A percentile compares a stretch with the other conserved stretches of the same genome.
Evolutionary conservation across 371 early-diverging fungal species (phyloP).

Genomic region (Parasitella parasitica): DNA sequence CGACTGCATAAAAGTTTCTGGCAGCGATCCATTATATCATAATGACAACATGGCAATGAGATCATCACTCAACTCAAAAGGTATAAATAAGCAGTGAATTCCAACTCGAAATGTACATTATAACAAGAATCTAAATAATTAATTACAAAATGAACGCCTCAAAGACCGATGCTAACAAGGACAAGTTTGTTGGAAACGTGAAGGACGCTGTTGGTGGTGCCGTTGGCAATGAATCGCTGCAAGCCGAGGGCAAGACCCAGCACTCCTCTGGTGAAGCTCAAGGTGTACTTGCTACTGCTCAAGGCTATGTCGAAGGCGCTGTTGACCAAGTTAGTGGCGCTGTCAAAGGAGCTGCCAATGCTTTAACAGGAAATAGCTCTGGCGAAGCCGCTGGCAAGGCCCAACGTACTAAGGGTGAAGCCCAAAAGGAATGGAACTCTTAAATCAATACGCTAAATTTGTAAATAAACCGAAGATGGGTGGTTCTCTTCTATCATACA

Average conservation of each 20-base stretch:
- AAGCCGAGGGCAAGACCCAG: slow-evolving; percentile 41
- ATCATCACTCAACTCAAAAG: background rate
- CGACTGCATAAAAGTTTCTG: background rate
- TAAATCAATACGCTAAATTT: slow-evolving; percentile 9
- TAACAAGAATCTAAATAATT: background rate
- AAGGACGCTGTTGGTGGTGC: slow-evolving; percentile 40
- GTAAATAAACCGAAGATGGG: background rate
- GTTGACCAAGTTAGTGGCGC: slow-evolving; percentile 21
- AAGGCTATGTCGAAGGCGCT: slow-evolving; percentile 16
- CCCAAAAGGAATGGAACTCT: slow-evolving; percentile 16
- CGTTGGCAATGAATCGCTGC: slow-evolving; percentile 31
- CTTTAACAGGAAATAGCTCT: slow-evolving; percentile 17
- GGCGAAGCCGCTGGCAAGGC: slow-evolving; percentile 11
- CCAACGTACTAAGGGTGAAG: slow-evolving; percentile 16
- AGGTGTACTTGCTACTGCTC: slow-evolving; percentile 19
- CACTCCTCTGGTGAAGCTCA: slow-evolving; percentile 30
- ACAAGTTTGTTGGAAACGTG: slow-evolving; percentile 39
- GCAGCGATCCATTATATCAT: background rate
- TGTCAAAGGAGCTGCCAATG: slow-evolving; percentile 15
- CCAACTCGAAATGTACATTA: background rate
- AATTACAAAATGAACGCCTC: slow-evolving; percentile 5
- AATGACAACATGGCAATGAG: background rate
- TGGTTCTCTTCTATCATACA: background rate
- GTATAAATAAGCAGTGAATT: background rate
- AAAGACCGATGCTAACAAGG: slow-evolving; percentile 24